Conservation (phyloP, 306 rosid genomes). For the Myrica gale region DNA sequence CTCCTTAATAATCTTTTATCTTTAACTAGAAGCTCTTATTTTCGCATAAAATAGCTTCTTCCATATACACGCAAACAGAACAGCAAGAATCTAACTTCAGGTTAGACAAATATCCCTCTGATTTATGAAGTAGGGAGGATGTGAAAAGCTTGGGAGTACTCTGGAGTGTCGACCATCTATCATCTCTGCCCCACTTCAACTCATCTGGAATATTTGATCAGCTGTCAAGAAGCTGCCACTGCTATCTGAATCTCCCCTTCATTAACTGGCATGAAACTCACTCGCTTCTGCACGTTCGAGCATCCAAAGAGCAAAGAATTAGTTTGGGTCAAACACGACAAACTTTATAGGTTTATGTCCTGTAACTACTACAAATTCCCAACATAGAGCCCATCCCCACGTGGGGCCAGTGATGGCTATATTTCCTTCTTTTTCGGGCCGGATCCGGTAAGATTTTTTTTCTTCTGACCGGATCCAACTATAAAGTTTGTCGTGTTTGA, state of each 20-base stretch:
- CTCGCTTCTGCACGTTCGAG: constrained; percentile 64
- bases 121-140: not conserved
- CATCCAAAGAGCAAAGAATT: not conserved
- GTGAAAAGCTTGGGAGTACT: not conserved
- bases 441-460: not conserved
- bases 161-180: not conserved
- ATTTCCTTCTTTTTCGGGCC: not conserved
- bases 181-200: constrained; percentile 9
- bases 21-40: not conserved
- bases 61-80: not conserved
- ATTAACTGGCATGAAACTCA: constrained; percentile 62
- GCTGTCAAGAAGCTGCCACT: constrained; percentile 39
- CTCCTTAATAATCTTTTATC: no score
- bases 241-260: constrained; percentile 56
- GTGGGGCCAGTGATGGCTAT: not conserved
- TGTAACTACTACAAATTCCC: no score
- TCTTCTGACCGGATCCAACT: no score
- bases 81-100: not conserved
- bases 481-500: no score
- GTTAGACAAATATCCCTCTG: not conserved
- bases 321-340: no score
- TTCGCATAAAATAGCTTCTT: not conserved
- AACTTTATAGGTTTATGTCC: no score
- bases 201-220: not conserved
- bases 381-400: no score